phyloP scores from a whole-genome alignment of 1,139 yeast species.

The Maudiozyma humilis region DNA sequence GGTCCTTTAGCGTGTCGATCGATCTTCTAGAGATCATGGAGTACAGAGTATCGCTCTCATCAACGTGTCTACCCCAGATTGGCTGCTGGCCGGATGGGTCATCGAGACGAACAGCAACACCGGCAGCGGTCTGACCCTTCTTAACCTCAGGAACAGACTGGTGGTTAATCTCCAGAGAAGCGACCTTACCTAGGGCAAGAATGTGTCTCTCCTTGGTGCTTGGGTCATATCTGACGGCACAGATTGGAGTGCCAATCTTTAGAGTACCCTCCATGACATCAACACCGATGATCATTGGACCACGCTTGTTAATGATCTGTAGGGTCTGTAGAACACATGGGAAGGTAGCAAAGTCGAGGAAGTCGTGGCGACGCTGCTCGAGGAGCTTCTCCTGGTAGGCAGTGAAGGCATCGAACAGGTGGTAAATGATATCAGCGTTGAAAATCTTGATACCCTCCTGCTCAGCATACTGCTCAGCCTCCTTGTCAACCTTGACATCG shows the following conservation, averaged over 20 bases:
- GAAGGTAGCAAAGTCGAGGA: constrained; percentile 81
- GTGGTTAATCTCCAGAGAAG: constrained; percentile 89
- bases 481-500: constrained; percentile 94
- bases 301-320: constrained; percentile 95
- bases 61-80: constrained; percentile 98
- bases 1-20: constrained; percentile 94
- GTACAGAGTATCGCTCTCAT: constrained; percentile 80
- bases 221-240: constrained; percentile 88
- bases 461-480: constrained; percentile 94
- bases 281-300: constrained; percentile 98
- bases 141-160: constrained; percentile 69
- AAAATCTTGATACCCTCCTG: constrained; percentile 88
- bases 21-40: constrained; percentile 82
- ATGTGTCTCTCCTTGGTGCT: constrained; percentile 66
- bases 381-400: constrained; percentile 82
- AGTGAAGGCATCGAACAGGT: constrained; percentile 88
- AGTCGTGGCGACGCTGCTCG: constrained; percentile 85
- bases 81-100: constrained; percentile 90
- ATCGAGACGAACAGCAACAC: constrained; percentile 97
- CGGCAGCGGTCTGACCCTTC: constrained; percentile 93
- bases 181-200: constrained; percentile 75
- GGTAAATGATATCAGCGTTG: constrained; percentile 94
- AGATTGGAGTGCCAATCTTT: constrained; percentile 88
- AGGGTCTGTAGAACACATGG: constrained; percentile 92
- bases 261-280: constrained; percentile 90